Conservation (phyloP, 441 rosid species). For the Populus tomentosa region DNA sequence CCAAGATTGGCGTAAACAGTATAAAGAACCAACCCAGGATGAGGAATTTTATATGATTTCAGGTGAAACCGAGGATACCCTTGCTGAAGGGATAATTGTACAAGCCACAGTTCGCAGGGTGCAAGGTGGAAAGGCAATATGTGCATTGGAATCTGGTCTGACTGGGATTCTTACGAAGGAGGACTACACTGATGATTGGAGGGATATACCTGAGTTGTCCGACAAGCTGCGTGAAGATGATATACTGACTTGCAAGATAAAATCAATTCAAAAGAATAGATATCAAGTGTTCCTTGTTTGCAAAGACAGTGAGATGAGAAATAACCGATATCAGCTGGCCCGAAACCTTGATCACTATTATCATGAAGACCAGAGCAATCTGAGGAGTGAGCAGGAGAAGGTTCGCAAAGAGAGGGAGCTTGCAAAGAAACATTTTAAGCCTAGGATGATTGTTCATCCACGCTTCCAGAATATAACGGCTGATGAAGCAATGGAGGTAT, state of each 20-base stretch:
- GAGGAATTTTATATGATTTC: conserved; percentile 94
- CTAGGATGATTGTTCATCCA: conserved; percentile 97
- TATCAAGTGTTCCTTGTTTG: conserved; percentile 80
- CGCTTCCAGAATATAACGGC: conserved; percentile 94
- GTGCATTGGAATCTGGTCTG: conserved; percentile 87
- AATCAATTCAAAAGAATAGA: conserved; percentile 76
- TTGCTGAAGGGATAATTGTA: conserved; percentile 84
- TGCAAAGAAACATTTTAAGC: conserved; percentile 91
- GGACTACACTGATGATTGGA: conserved; percentile 90
- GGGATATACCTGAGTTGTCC: conserved; percentile 79
- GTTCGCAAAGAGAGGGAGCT: conserved; percentile 89
- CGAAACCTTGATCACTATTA: conserved; percentile 65
- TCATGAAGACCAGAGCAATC: conserved; percentile 65
- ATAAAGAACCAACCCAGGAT: conserved; percentile 86
- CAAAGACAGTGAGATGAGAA: conserved; percentile 88
- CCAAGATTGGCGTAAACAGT: conserved; percentile 83
- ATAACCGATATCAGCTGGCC: conserved; percentile 44
- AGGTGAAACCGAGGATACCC: conserved; percentile 90
- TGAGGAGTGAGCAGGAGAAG: conserved; percentile 72
- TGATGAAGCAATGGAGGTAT: conserved; percentile 93
- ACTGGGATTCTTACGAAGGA: conserved; percentile 84
- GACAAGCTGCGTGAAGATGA: conserved; percentile 88
- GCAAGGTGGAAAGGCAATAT: conserved; percentile 77
- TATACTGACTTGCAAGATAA: conserved; percentile 85
- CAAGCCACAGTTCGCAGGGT: conserved; percentile 85